Evolutionary conservation across 2,329 filamentous ascomycete genomes (phyloP), one percentile per base, ranked within the genome.

Genomic region (Chaetomium sp.): DNA sequence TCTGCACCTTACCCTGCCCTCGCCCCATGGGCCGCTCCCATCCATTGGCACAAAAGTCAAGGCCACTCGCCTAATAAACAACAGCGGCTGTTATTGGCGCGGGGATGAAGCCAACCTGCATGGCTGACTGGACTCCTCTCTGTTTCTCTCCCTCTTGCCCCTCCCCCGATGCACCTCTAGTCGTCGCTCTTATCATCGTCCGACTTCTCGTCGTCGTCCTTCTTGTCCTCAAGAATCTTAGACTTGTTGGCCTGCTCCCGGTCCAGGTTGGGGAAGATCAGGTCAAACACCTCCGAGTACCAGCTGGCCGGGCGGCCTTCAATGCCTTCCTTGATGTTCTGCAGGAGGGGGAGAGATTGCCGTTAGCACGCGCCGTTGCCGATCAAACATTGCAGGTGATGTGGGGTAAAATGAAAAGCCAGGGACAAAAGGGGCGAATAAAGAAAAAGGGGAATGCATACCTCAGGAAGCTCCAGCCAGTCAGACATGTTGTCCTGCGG

Each of bases 291-390:
- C 70, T 99, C 93, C 7, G 85, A 85, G 81, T 98, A 99, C 95
- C 95, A 99, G 74, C 86, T 88, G 21, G 94, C 94, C 0, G 95
- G 90, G 71, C 90, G 91, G 73, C 96, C 95, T 78, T 97, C 89
- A 68, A 99, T 91, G 70, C 93, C 93, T 74, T 96, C 87, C 80
- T 98, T 99, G 82, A 99, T 99, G 75, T 98, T 98, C 95, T 99
- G 76, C 65, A 42, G 16, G 25, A 23, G 12, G n/a, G 25, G 19
- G 23, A 27, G 13, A 53, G 63, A 58, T 66, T 63, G 60, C 59
- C 16, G 65, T 69, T 60, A 69, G 65, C 53, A 54, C 19, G n/a
- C 9, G 21, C 16, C 23, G n/a, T 60, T 25, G n/a, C 13, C 35
- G 25, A 9, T 33, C 12, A 12, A 47, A 29, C 23, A 6, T 25